Base-by-base conservation (phyloP, 1,284 basidiomycete genomes). In the Sporisorium exsertum region DNA sequence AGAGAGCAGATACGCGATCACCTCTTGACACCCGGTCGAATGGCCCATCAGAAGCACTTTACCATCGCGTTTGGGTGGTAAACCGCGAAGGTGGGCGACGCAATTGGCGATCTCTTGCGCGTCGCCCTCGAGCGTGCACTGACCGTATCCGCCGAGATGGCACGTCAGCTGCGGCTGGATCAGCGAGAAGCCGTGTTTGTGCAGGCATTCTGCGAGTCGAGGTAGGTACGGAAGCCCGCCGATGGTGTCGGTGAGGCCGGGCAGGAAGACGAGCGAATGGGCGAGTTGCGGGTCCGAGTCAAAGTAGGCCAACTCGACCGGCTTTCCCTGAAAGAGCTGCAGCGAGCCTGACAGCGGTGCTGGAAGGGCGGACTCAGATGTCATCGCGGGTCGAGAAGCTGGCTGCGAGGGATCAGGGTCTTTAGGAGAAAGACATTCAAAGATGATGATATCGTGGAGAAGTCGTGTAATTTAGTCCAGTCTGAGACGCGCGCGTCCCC, bases 21-120 rank as follows among this genome's bases (percentile, higher is more conserved):
- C 61, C 43, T 83, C 82, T 47, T 84, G 81, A 43, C 80, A 83
- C 3, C 83, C 83, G 0, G 83, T 84, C n/a, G 77, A 81, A 50
- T 84, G 83, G 7, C 83, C 83, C 77, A 83, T 80, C 8, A 84
- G 47, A 9, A 84, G 68, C 24, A 84, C 58, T 33, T 67, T 69
- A 51, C 78, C 80, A 3, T 51, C 24, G 6, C 55, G 29, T 24
- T 72, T 67, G 13, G 35, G 3, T 9, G 58, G 56, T 8, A 61
- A 33, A 13, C 35, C 50, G 12, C 71, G 51, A 3, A 84, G 57
- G 43, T 75, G 72, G 15, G 65, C 52, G 24, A 83, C 56, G 20
- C 79, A 71, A 2, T 55, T 22, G 0, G 69, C 72, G 3, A 81
- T 61, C 56, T 84, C 83, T 26, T 81, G 79, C 9, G 83, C 80